Percentiles rank a stretch among this genome's conserved stretches.
Conservation (phyloP, 108 stramenopile genomes). For the Mediolabrus comicus region DNA sequence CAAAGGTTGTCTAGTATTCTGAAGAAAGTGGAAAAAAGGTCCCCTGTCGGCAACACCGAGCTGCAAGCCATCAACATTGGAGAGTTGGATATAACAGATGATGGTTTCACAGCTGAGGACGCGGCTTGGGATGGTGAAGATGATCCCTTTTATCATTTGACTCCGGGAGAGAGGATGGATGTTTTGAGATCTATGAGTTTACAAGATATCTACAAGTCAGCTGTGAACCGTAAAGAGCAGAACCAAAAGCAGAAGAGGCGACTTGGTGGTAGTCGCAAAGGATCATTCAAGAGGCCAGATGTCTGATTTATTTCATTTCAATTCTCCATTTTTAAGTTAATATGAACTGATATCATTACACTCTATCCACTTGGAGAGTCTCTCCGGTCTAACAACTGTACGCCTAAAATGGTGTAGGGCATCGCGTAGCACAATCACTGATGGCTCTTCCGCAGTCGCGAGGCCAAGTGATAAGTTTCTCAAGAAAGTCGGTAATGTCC, state of each 20-base stretch:
- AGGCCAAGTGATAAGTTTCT: conserved; percentile 88
- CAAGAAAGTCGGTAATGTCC: conserved; percentile 69
- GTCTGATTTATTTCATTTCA: not conserved
- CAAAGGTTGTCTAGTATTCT: conserved; percentile 22
- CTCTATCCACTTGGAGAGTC: not conserved
- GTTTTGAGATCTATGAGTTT: conserved; percentile 60
- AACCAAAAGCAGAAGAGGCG: conserved; percentile 45
- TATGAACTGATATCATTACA: not conserved
- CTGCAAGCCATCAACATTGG: conserved; percentile 45
- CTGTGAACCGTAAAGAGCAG: conserved; percentile 39
- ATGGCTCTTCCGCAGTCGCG: conserved; percentile 72
- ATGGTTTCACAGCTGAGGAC: conserved; percentile 46
- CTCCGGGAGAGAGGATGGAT: conserved; percentile 56
- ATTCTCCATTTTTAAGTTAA: not conserved
- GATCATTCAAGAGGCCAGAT: conserved; percentile 38
- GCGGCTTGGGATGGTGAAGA: conserved; percentile 62
- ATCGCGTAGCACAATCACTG: conserved; percentile 48
- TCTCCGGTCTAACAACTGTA: not conserved
- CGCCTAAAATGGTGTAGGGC: conserved; percentile 65
- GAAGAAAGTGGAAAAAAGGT: not conserved
- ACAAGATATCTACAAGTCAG: conserved; percentile 50
- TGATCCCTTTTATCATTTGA: conserved; percentile 65
- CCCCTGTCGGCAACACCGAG: conserved; percentile 21
- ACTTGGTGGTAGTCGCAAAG: conserved; percentile 18
- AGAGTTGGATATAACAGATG: conserved; percentile 38